Percentiles rank a stretch among this genome's conserved stretches.
Conservation (phyloP, 2,329 filamentous ascomycete species). For the Aspergillus arachidicola region DNA sequence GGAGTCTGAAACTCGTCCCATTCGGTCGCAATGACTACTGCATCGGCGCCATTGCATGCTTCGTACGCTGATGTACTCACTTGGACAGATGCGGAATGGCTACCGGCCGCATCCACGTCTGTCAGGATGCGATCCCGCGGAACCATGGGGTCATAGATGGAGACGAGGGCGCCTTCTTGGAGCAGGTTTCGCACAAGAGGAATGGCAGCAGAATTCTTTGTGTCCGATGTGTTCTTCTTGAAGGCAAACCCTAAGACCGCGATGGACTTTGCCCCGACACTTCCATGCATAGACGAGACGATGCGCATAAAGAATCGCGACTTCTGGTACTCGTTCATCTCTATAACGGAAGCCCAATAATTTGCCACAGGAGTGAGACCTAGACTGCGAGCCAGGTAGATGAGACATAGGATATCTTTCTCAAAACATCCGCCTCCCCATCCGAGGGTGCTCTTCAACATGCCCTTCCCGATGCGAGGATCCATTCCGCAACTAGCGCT, state of each 20-base stretch:
- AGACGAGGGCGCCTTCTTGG: conserved; percentile 58
- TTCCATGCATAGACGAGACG: conserved; percentile 68
- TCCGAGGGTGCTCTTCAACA: conserved; percentile 72
- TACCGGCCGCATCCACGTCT: conserved; percentile 17
- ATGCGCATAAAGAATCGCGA: conserved; percentile 68
- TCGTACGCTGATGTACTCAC: conserved; percentile 34
- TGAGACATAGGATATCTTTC: conserved; percentile 74
- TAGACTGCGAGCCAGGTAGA: conserved; percentile 72
- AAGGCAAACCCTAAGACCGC: conserved; percentile 74
- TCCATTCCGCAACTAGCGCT: conserved; percentile 69
- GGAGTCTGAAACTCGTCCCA: conserved; percentile 52
- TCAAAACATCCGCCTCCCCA: conserved; percentile 81
- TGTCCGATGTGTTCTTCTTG: conserved; percentile 78
- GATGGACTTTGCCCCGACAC: conserved; percentile 71
- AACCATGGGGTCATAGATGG: conserved; percentile 30
- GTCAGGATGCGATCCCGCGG: conserved; percentile 38
- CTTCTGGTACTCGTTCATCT: conserved; percentile 76
- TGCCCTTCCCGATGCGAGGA: conserved; percentile 69
- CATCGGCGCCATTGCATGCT: conserved; percentile 47
- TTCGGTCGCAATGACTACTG: conserved; percentile 53
- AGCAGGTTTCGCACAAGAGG: conserved; percentile 67
- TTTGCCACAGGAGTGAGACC: conserved; percentile 70
- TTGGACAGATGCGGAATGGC: not conserved
- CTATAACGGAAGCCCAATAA: conserved; percentile 74
- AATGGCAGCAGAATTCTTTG: conserved; percentile 60